Conservation (phyloP, 2,329 filamentous ascomycete genomes). For the Aspergillus neoniger region DNA sequence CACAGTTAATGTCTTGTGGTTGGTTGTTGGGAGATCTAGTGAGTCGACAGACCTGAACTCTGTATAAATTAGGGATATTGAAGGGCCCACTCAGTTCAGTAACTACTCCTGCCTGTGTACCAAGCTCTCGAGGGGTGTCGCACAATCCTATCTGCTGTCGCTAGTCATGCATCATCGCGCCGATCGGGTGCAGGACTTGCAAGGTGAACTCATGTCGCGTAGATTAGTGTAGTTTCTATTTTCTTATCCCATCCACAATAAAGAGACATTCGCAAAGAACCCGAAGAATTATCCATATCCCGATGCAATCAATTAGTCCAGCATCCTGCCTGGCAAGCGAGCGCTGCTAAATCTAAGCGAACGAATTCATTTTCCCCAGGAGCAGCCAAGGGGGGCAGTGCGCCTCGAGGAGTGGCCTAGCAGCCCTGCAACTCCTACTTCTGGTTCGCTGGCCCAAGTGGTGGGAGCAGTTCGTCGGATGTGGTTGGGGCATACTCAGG, state of each 20-base stretch:
- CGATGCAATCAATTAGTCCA: neutral
- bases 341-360: conserved; percentile 4
- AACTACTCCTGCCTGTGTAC: no score
- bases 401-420: neutral
- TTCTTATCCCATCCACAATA: conserved; percentile 9
- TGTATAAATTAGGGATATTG: neutral
- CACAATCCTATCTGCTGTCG: neutral
- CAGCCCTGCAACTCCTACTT: neutral
- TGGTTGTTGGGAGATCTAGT: neutral
- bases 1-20: neutral
- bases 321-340: conserved; percentile 12
- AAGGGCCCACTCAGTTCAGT: neutral
- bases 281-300: conserved; percentile 13
- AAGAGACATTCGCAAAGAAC: conserved; percentile 8
- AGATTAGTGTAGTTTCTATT: neutral
- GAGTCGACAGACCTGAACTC: neutral
- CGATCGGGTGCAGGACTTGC: conserved; percentile 12
- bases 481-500: neutral
- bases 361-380: conserved; percentile 9
- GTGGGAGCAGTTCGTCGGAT: conserved; percentile 11
- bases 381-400: conserved; percentile 21
- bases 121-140: neutral
- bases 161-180: conserved; percentile 8
- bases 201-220: neutral
- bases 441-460: conserved; percentile 12